Evolutionary conservation across 139 green algal species (phyloP).

Genomic region (Spirogloea muscicola): DNA sequence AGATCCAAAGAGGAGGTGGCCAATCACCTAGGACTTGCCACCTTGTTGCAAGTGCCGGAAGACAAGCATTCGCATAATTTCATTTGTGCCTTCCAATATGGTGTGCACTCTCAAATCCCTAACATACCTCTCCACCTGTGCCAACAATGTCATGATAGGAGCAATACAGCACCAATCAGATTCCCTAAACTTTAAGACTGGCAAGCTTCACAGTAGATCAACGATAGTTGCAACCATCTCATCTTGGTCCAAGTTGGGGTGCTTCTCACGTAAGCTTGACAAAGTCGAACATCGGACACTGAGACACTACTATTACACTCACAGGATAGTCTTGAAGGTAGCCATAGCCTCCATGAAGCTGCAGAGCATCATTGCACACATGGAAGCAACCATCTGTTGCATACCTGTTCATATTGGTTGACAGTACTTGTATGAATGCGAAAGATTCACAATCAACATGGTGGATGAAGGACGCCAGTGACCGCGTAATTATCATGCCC

Average conservation of each 20-base stretch:
- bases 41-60: conserved; percentile 7
- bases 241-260: neutral
- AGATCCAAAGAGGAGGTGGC: too few species aligned
- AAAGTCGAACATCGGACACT: neutral
- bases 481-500: neutral
- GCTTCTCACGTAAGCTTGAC: neutral
- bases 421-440: neutral
- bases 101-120: conserved; percentile 76
- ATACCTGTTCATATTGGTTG: conserved; percentile 42
- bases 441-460: neutral
- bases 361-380: conserved; percentile 64
- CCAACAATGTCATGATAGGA: neutral
- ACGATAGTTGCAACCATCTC: neutral
- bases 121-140: conserved; percentile 63
- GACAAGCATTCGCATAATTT: conserved; percentile 75
- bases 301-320: neutral
- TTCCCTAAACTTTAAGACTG: neutral
- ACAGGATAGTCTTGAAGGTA: conserved; percentile 69
- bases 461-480: too few species aligned
- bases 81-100: conserved; percentile 79
- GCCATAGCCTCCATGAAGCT: conserved; percentile 76
- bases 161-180: neutral
- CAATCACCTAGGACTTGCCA: too few species aligned
- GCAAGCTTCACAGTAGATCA: neutral
- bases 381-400: conserved; percentile 73